Evolutionary conservation across 306 rosid species (phyloP).

Genomic region (Casuarina equisetifolia): DNA sequence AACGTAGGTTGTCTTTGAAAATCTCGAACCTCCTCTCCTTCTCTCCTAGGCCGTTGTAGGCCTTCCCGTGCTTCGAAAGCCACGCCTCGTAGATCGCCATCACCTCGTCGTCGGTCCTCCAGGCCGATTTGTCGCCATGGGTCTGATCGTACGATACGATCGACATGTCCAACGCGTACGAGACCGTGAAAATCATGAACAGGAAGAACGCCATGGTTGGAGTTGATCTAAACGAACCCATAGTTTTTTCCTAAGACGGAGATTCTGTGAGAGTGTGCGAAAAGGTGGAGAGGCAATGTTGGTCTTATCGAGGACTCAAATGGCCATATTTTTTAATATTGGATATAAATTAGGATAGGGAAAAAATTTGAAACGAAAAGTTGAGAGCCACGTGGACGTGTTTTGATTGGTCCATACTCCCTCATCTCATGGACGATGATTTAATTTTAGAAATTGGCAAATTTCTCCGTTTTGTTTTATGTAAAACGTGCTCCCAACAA

Average conservation of each 20-base stretch:
- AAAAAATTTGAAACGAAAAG: no score
- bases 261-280: background rate
- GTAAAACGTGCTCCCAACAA: background rate
- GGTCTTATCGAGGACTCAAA: slow-evolving; percentile 40
- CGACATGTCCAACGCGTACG: slow-evolving; percentile 73
- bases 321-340: background rate
- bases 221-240: slow-evolving; percentile 47
- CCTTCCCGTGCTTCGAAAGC: slow-evolving; percentile 62
- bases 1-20: slow-evolving; percentile 77
- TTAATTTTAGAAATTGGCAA: background rate
- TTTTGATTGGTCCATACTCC: background rate
- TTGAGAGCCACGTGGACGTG: slow-evolving; percentile 10
- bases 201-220: slow-evolving; percentile 33
- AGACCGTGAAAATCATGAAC: slow-evolving; percentile 34
- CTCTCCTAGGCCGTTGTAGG: slow-evolving; percentile 65
- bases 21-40: slow-evolving; percentile 71
- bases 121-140: slow-evolving; percentile 29
- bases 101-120: slow-evolving; percentile 60
- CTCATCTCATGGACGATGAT: no score
- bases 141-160: slow-evolving; percentile 53
- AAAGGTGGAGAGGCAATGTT: slow-evolving; percentile 19
- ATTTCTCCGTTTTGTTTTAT: no score
- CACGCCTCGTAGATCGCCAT: slow-evolving; percentile 68
- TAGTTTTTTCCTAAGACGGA: slow-evolving; percentile 2
- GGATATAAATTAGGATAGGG: no score